Conservation (phyloP, 805 yeast species). For the Pichia californica region DNA sequence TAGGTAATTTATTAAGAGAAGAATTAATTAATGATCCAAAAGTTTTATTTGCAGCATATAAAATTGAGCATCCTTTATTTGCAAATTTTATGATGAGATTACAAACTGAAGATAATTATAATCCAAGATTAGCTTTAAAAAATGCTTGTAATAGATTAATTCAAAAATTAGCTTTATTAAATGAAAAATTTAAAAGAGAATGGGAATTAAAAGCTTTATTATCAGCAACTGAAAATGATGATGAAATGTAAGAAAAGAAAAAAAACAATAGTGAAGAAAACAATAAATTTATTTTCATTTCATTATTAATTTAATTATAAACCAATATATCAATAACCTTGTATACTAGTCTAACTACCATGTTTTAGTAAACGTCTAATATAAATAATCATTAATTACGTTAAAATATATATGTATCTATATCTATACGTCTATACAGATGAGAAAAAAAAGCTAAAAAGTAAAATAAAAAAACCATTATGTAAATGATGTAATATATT, state of each 20-base stretch:
- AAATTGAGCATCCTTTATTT: conserved; percentile 95
- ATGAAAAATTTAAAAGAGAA: conserved; percentile 79
- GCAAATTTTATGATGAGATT: conserved; percentile 92
- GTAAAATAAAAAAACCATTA: too few relatives aligned
- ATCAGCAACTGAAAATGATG: conserved; percentile 46
- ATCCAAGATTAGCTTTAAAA: conserved; percentile 83
- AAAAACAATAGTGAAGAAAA: neutral
- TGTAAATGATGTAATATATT: too few relatives aligned
- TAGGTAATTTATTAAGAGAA: conserved; percentile 83
- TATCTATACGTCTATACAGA: too few relatives aligned
- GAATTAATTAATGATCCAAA: conserved; percentile 80
- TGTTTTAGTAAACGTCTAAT: too few relatives aligned
- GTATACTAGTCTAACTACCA: too few relatives aligned
- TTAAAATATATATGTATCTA: too few relatives aligned
- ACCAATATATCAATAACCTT: too few relatives aligned
- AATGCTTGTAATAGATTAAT: conserved; percentile 85
- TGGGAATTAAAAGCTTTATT: conserved; percentile 82
- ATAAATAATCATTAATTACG: too few relatives aligned
- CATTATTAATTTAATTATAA: too few relatives aligned
- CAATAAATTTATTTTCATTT: too few relatives aligned
- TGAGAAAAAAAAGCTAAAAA: too few relatives aligned
- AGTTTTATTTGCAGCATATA: conserved; percentile 96
- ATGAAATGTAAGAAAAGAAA: conserved; percentile 16
- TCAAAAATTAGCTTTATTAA: conserved; percentile 66
- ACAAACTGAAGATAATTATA: conserved; percentile 92